Percentiles rank a stretch among this genome's conserved stretches.
Evolutionary conservation across 192 early-diverging fungal genomes (phyloP).

Genomic region (Gamsiella multidivaricata): DNA sequence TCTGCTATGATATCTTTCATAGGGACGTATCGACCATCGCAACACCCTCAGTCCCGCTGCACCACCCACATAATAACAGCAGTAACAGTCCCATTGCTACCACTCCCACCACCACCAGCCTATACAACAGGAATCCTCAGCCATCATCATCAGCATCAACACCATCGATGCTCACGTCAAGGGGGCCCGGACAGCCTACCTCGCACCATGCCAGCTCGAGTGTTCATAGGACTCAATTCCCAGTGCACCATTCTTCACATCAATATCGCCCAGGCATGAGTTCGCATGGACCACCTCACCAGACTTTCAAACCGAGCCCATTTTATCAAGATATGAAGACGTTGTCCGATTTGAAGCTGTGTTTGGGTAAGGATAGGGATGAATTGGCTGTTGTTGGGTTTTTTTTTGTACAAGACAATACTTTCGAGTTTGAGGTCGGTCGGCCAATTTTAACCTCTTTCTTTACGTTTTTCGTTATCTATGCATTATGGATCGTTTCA

Average conservation of each 20-base stretch:
- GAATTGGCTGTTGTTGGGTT: background rate
- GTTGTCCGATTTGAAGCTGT: constrained; percentile 26
- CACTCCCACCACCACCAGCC: constrained; percentile 1
- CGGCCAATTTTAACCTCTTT: background rate
- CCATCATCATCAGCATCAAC: background rate
- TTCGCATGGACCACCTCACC: background rate
- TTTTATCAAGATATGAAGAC: constrained; percentile 41
- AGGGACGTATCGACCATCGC: constrained; percentile 44
- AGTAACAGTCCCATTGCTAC: constrained; percentile 1
- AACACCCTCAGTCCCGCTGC: constrained; percentile 22
- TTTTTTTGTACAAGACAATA: background rate
- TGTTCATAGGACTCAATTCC: background rate
- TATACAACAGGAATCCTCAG: constrained; percentile 16
- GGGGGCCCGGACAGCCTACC: background rate
- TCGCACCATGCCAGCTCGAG: background rate
- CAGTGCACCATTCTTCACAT: background rate
- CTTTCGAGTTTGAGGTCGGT: too few species aligned
- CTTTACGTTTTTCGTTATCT: too few species aligned
- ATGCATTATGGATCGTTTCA: background rate
- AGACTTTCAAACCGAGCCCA: constrained; percentile 44
- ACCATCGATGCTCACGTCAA: constrained; percentile 17
- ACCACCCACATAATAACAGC: constrained; percentile 7
- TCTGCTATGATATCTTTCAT: background rate
- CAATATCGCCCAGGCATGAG: background rate
- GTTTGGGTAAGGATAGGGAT: constrained; percentile 17